Conservation (phyloP, 108 stramenopile species). For the Epithemia pelagica region DNA sequence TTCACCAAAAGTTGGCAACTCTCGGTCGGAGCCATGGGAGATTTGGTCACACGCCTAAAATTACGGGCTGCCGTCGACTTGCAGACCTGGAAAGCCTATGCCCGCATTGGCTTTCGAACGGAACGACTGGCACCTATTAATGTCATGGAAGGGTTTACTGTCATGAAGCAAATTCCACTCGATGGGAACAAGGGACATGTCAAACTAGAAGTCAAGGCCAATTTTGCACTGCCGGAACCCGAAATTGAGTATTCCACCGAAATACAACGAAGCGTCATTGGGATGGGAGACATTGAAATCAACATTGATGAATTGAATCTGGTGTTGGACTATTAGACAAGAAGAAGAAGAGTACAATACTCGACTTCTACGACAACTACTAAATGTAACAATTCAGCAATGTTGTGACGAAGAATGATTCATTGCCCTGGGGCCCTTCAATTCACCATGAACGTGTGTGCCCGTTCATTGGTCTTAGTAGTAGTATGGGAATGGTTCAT, state of each 20-base stretch:
- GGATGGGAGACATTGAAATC: slow-evolving; percentile 68
- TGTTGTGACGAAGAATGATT: no score
- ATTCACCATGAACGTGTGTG: no score
- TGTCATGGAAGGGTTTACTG: slow-evolving; percentile 55
- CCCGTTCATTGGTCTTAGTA: no score
- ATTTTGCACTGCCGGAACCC: slow-evolving; percentile 64
- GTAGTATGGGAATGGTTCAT: no score
- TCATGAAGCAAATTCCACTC: slow-evolving; percentile 45
- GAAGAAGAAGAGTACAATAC: not conserved
- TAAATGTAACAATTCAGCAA: no score
- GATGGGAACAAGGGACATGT: slow-evolving; percentile 49
- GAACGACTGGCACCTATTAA: slow-evolving; percentile 57
- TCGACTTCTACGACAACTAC: no score
- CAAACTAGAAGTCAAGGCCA: slow-evolving; percentile 63
- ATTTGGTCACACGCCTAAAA: slow-evolving; percentile 55
- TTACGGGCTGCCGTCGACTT: slow-evolving; percentile 65
- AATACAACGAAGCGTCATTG: slow-evolving; percentile 44
- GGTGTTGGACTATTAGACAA: slow-evolving; percentile 50
- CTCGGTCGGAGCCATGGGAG: slow-evolving; percentile 43
- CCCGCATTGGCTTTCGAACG: slow-evolving; percentile 57
- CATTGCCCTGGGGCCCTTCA: no score
- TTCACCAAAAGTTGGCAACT: slow-evolving; percentile 55
- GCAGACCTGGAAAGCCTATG: slow-evolving; percentile 50
- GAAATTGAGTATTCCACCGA: slow-evolving; percentile 63
- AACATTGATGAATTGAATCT: slow-evolving; percentile 69